phyloP scores from a whole-genome alignment of 1,284 basidiomycete species.

The Rhizoctonia solani region DNA sequence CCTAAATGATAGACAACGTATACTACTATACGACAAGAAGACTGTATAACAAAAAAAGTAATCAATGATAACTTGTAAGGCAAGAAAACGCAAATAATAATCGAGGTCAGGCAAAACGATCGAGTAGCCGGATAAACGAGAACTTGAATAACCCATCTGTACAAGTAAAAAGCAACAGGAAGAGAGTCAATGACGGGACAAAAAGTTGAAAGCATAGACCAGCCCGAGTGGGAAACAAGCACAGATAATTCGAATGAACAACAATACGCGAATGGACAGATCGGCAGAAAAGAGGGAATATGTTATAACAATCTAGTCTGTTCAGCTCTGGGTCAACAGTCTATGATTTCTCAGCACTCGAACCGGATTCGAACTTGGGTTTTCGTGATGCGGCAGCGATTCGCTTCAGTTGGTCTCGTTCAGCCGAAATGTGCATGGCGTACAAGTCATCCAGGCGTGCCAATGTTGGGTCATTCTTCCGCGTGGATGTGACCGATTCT shows the following conservation, averaged over 20 bases:
- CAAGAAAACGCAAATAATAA: background rate
- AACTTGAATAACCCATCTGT: conserved; percentile 20
- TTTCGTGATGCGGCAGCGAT: conserved; percentile 33
- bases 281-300: background rate
- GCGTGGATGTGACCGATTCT: conserved; percentile 22
- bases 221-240: no score
- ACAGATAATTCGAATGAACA: background rate
- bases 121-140: conserved; percentile 9
- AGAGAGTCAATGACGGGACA: background rate
- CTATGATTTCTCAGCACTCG: background rate
- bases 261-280: background rate
- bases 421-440: conserved; percentile 37
- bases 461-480: conserved; percentile 29
- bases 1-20: conserved; percentile 16
- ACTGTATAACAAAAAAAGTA: conserved; percentile 6
- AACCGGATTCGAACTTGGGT: background rate
- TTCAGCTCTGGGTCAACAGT: background rate
- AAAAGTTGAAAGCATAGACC: no score
- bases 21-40: conserved; percentile 27
- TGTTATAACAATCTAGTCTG: conserved; percentile 20
- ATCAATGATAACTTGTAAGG: conserved; percentile 23
- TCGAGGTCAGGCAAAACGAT: background rate
- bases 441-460: conserved; percentile 37
- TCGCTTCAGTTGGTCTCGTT: conserved; percentile 36
- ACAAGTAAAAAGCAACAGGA: conserved; percentile 7